phyloP scores from a whole-genome alignment of 345 rosid genomes.

The Eucalyptus marginata region DNA sequence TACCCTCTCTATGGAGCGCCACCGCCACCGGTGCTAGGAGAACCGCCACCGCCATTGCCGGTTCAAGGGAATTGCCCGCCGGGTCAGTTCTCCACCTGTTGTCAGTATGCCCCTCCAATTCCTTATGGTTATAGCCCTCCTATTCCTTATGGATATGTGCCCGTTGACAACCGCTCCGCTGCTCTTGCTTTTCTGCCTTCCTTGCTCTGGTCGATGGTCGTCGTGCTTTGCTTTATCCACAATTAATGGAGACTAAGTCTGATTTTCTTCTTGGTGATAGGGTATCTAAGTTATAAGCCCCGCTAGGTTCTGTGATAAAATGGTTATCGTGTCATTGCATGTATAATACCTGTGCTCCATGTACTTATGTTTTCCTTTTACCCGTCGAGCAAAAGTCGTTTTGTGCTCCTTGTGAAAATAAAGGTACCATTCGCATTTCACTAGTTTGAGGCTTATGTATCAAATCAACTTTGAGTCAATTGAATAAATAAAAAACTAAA shows the following conservation, averaged over 20 bases:
- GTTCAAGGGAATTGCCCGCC: conserved; percentile 1
- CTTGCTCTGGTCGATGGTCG: not conserved
- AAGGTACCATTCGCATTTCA: not conserved
- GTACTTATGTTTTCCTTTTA: not conserved
- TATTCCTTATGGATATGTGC: not conserved
- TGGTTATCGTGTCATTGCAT: not conserved
- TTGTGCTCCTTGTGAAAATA: not conserved
- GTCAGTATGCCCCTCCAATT: not conserved
- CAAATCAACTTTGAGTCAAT: not conserved
- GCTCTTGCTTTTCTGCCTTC: not conserved
- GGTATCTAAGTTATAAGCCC: not conserved
- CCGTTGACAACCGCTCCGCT: not conserved
- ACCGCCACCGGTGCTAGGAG: not conserved
- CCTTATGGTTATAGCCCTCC: not conserved
- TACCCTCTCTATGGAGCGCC: not conserved
- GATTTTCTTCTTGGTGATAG: not conserved
- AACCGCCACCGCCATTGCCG: not conserved
- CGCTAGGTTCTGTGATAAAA: not conserved
- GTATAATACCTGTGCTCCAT: not conserved
- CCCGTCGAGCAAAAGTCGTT: not conserved
- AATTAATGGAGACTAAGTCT: not conserved
- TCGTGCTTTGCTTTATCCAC: not conserved
- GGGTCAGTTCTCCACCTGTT: not conserved
- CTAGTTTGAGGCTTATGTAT: not conserved
- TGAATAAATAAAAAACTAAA: not conserved